These are phyloP conservation scores for Acacia crassicarpa DNA, from an alignment of 306 rosid genomes.

Conservation along the genomic window DNA sequence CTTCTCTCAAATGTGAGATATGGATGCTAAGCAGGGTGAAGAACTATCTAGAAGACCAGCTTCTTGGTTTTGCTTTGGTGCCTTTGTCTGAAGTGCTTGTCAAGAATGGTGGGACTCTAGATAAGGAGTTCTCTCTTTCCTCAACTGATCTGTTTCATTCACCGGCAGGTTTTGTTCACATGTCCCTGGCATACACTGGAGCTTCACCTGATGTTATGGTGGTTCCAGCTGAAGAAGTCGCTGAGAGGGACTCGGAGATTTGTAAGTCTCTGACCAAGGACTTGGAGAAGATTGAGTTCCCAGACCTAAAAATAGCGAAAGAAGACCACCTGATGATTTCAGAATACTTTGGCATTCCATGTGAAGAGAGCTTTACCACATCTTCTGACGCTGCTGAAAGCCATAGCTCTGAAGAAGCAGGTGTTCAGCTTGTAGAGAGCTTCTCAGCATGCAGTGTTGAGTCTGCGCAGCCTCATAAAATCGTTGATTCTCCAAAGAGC, in stretches of 20 bases:
- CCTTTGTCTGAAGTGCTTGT: conserved; percentile 73
- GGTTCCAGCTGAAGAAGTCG: conserved; percentile 34
- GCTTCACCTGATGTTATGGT: conserved; percentile 73
- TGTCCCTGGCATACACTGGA: conserved; percentile 68
- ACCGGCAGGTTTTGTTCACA: conserved; percentile 80
- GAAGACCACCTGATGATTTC: conserved; percentile 92
- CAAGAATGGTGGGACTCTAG: conserved; percentile 61
- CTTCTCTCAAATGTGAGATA: conserved; percentile 83
- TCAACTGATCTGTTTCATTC: conserved; percentile 93
- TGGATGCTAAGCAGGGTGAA: conserved; percentile 97
- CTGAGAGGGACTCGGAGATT: conserved; percentile 48
- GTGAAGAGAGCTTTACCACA: conserved; percentile 58
- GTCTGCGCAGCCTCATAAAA: conserved; percentile 50
- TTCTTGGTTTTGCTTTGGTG: conserved; percentile 89
- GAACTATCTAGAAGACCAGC: conserved; percentile 96
- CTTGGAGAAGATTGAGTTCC: conserved; percentile 83
- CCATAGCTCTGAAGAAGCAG: conserved; percentile 52
- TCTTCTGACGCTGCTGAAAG: conserved; percentile 52
- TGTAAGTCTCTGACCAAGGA: conserved; percentile 49
- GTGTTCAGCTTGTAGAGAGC: conserved; percentile 52
- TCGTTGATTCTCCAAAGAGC: conserved; percentile 70
- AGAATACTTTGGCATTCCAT: conserved; percentile 70
- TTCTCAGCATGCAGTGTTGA: conserved; percentile 51
- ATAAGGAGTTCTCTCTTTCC: conserved; percentile 90
- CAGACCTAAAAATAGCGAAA: conserved; percentile 72